Percentiles rank a stretch among this genome's conserved stretches.
Conservation (phyloP, 2,329 filamentous ascomycete genomes). For the Colletotrichum sp. region DNA sequence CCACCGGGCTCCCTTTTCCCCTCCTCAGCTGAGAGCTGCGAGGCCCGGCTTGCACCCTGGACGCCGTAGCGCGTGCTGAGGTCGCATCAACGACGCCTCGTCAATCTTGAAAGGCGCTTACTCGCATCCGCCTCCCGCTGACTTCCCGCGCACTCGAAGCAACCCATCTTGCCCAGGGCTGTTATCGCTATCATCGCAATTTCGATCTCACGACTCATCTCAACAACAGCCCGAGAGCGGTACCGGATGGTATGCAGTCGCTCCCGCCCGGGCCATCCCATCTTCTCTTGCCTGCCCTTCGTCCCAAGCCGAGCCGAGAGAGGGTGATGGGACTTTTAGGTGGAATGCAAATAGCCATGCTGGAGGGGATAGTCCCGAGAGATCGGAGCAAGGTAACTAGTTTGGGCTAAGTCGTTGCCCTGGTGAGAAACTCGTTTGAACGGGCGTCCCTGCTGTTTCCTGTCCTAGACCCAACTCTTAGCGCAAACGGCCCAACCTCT, state of each 20-base stretch:
- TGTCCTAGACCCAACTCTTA: neutral
- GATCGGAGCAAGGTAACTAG: constrained; percentile 17
- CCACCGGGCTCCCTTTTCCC: neutral
- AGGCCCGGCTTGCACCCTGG: neutral
- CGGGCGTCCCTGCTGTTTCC: constrained; percentile 8
- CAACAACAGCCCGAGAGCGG: neutral
- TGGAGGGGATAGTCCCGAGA: neutral
- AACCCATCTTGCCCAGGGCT: neutral
- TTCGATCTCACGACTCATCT: neutral
- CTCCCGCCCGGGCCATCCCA: neutral
- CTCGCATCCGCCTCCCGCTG: constrained; percentile 13
- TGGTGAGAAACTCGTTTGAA: neutral
- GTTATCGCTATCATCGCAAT: neutral
- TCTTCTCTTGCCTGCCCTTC: neutral
- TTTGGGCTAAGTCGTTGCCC: neutral
- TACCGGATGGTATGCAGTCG: neutral
- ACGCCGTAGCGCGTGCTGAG: neutral
- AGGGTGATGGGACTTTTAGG: neutral
- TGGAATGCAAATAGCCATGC: neutral
- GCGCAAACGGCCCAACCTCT: constrained; percentile 5
- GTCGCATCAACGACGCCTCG: constrained; percentile 15
- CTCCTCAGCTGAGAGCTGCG: neutral
- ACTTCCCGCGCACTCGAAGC: constrained; percentile 2
- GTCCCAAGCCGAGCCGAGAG: neutral
- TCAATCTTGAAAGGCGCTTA: constrained; percentile 6